A percentile compares a stretch with the other conserved stretches of the same genome.
phyloP scores from a whole-genome alignment of 352 stramenopile genomes.

The Ochromonadaceae sp. region DNA sequence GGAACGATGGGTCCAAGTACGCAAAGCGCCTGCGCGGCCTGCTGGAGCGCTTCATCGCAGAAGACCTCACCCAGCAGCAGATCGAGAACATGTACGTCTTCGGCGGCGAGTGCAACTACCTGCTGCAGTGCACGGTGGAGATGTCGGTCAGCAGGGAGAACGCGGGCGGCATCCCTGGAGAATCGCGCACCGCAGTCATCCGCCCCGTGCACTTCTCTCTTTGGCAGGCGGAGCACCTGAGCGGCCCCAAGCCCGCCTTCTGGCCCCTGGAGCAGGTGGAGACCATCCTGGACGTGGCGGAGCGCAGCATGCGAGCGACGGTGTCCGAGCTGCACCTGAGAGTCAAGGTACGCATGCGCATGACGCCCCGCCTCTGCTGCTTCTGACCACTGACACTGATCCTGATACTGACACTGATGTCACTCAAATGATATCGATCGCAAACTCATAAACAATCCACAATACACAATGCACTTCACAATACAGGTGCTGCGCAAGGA shows the following conservation, averaged over 20 bases:
- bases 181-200: too few species aligned
- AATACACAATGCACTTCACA: too few species aligned
- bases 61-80: slow-evolving; percentile 36
- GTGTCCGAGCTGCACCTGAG: slow-evolving; percentile 59
- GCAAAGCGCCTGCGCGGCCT: slow-evolving; percentile 43
- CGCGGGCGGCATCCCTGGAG: not conserved
- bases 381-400: too few species aligned
- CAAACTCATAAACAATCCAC: too few species aligned
- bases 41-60: slow-evolving; percentile 41
- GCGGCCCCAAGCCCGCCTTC: slow-evolving; percentile 36
- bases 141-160: not conserved
- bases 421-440: too few species aligned
- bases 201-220: slow-evolving; percentile 43
- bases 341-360: too few species aligned
- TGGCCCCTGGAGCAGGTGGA: slow-evolving; percentile 61
- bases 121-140: slow-evolving; percentile 35
- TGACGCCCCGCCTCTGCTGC: too few species aligned
- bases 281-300: slow-evolving; percentile 58
- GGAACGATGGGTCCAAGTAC: slow-evolving; percentile 39
- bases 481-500: slow-evolving; percentile 85
- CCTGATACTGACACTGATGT: too few species aligned
- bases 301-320: slow-evolving; percentile 49
- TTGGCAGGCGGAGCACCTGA: slow-evolving; percentile 42
- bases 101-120: slow-evolving; percentile 91
- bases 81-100: slow-evolving; percentile 67